These are phyloP conservation scores for Apiospora malaysiana DNA, from an alignment of 2,329 filamentous ascomycete genomes.

Conservation along the genomic window DNA sequence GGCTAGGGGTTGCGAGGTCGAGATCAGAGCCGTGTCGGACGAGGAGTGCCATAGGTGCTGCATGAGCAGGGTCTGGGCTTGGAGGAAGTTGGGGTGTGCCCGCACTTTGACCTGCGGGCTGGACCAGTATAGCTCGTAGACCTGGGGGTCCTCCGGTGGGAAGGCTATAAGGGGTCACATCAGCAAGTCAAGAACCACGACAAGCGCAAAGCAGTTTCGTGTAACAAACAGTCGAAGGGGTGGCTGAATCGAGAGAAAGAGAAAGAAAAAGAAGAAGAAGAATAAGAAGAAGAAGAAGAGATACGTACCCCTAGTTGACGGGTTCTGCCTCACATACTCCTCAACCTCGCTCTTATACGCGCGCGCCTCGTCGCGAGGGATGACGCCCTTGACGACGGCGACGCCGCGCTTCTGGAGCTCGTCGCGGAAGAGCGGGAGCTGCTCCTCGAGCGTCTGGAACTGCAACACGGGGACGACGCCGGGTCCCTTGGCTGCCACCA, in stretches of 20 bases:
- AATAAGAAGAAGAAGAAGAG: not conserved
- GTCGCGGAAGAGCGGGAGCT: constrained; percentile 42
- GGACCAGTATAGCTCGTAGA: constrained; percentile 81
- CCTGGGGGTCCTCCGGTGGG: constrained; percentile 69
- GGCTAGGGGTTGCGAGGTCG: constrained; percentile 60
- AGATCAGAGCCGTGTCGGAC: constrained; percentile 48
- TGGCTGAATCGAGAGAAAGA: not conserved
- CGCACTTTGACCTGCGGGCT: constrained; percentile 70
- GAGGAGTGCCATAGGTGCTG: constrained; percentile 57
- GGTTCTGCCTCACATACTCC: constrained; percentile 70
- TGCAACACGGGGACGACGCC: constrained; percentile 59
- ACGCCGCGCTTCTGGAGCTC: constrained; percentile 67
- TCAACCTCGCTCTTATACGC: constrained; percentile 69
- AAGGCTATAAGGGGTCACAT: constrained; percentile 56
- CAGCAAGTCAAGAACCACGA: no score
- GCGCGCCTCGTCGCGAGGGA: constrained; percentile 67
- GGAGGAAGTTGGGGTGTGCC: constrained; percentile 68
- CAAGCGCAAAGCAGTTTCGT: no score
- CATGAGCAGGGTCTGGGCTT: constrained; percentile 67
- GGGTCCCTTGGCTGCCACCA: constrained; percentile 51
- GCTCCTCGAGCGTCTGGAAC: constrained; percentile 50
- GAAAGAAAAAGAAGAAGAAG: not conserved
- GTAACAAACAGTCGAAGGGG: not conserved
- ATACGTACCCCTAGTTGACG: constrained; percentile 56
- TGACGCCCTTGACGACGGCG: constrained; percentile 68